Conservation (phyloP, 163 green algal genomes). For the Chlorella variabilis region DNA sequence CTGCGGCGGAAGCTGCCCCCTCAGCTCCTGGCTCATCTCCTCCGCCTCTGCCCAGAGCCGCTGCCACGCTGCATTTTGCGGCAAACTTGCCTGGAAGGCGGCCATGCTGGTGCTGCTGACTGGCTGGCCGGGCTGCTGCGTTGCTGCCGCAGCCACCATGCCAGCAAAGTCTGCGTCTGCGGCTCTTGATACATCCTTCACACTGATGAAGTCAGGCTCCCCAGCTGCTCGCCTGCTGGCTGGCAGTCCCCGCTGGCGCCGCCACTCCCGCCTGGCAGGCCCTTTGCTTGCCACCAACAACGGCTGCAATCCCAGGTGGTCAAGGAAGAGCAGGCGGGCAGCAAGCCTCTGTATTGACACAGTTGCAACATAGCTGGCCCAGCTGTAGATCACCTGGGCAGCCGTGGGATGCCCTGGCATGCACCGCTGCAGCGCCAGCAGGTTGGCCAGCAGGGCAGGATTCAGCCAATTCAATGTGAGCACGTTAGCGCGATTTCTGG, state of each 20-base stretch:
- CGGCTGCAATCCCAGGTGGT: slow-evolving; percentile 13
- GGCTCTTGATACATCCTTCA: not conserved
- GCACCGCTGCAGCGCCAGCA: slow-evolving; percentile 13
- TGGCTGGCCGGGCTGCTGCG: not conserved
- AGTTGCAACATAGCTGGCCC: not conserved
- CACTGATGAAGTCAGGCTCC: slow-evolving; percentile 1
- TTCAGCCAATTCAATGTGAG: not conserved
- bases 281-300: slow-evolving; percentile 9
- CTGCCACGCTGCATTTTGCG: not conserved
- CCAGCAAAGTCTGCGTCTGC: not conserved
- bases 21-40: not conserved
- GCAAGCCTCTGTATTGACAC: not conserved
- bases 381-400: not conserved
- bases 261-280: not conserved
- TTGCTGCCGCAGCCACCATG: not conserved
- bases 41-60: not conserved
- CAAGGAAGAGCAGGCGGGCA: slow-evolving; percentile 16
- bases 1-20: not conserved
- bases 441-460: not conserved
- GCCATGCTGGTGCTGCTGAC: not conserved
- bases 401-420: not conserved
- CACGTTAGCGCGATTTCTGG: not conserved
- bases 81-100: not conserved
- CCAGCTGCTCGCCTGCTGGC: too few relatives aligned
- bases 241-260: not conserved